Conservation (phyloP, 495 filamentous ascomycete species). For the Aspergillus diversus region DNA sequence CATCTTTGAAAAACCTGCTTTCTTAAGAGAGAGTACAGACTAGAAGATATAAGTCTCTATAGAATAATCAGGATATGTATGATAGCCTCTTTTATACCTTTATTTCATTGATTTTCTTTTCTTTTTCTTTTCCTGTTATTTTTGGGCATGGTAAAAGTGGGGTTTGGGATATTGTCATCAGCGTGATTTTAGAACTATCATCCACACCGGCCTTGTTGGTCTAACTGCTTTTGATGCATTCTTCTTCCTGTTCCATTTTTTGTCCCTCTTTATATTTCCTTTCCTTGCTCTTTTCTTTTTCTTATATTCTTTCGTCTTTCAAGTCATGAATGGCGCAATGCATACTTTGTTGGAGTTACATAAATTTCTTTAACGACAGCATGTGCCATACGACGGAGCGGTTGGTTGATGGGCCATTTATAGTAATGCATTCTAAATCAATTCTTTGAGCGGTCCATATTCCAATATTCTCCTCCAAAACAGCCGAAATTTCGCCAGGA, state of each 20-base stretch:
- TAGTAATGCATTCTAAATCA: constrained; percentile 6
- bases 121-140: constrained; percentile 28
- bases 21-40: constrained; percentile 46
- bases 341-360: constrained; percentile 16
- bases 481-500: background rate
- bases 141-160: constrained; percentile 30
- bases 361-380: constrained; percentile 12
- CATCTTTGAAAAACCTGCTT: constrained; percentile 74
- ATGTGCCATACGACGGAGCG: constrained; percentile 8
- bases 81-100: constrained; percentile 26
- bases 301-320: constrained; percentile 3
- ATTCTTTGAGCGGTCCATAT: background rate
- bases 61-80: constrained; percentile 24
- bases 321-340: constrained; percentile 9
- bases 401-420: background rate
- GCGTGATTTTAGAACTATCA: constrained; percentile 26
- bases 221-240: constrained; percentile 12
- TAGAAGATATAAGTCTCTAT: constrained; percentile 22
- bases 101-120: constrained; percentile 25
- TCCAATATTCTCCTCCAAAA: background rate
- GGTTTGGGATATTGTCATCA: constrained; percentile 27
- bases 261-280: constrained; percentile 2
- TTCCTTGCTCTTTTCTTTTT: constrained; percentile 13
- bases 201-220: background rate
- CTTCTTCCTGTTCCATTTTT: constrained; percentile 10